A percentile compares a stretch with the other conserved stretches of the same genome.
Evolutionary conservation across 2,329 filamentous ascomycete species (phyloP).

Genomic region (Trichoderma koningiopsis): DNA sequence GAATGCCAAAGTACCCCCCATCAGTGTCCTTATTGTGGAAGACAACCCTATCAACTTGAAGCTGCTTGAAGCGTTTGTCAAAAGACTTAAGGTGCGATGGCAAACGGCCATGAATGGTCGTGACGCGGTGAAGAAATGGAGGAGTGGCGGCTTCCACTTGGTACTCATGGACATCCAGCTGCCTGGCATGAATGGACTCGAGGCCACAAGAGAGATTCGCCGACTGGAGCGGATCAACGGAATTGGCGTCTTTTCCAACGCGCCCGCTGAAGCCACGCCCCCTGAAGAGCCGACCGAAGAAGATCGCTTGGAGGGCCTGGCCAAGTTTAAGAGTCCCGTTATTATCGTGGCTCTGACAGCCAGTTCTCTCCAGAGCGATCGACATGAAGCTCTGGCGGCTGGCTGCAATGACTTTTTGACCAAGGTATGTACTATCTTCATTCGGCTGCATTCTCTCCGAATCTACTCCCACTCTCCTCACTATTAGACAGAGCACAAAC

Average conservation of each 20-base stretch:
- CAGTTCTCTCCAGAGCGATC: conserved; percentile 89
- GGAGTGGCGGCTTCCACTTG: conserved; percentile 86
- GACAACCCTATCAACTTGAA: conserved; percentile 98
- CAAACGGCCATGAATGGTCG: conserved; percentile 95
- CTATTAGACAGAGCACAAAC: background rate
- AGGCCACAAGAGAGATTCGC: conserved; percentile 93
- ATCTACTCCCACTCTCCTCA: background rate
- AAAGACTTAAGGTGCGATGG: conserved; percentile 92
- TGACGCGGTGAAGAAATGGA: conserved; percentile 93
- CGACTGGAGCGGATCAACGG: conserved; percentile 86
- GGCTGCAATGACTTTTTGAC: conserved; percentile 98
- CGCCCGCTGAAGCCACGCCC: conserved; percentile 51
- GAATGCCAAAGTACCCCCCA: conserved; percentile 82
- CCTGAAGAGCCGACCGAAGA: conserved; percentile 57
- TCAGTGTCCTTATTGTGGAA: conserved; percentile 96
- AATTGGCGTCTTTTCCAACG: conserved; percentile 82
- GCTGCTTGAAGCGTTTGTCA: conserved; percentile 92
- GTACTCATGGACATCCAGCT: conserved; percentile 99
- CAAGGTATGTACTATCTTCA: conserved; percentile 63
- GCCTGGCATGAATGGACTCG: conserved; percentile 92
- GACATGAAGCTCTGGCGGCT: conserved; percentile 90
- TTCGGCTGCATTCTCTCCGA: background rate
- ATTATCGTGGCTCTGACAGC: conserved; percentile 97
- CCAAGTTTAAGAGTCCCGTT: conserved; percentile 90
- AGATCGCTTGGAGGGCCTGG: conserved; percentile 67